A percentile compares a stretch with the other conserved stretches of the same genome.
phyloP scores from a whole-genome alignment of 2,329 filamentous ascomycete species.

The Pezicula neosporulosa region DNA sequence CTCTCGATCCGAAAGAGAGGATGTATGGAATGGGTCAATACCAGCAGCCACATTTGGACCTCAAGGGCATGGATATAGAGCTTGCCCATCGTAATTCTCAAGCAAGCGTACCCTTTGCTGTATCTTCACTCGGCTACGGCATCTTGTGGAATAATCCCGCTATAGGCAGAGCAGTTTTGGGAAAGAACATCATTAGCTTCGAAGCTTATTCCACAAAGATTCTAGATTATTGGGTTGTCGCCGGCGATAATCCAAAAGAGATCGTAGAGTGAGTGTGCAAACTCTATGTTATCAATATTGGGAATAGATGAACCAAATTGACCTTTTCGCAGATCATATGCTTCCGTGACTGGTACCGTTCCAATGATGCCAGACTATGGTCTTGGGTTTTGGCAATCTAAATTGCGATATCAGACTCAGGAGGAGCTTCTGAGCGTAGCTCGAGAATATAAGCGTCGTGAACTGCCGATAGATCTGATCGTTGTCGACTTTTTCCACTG shows the following conservation, averaged over 20 bases:
- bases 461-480: conserved; percentile 61
- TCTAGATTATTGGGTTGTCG: conserved; percentile 64
- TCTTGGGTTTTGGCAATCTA: conserved; percentile 67
- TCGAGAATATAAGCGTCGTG: conserved; percentile 51
- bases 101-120: conserved; percentile 59
- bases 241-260: conserved; percentile 48
- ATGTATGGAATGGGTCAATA: conserved; percentile 69
- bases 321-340: no score
- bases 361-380: conserved; percentile 69
- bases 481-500: conserved; percentile 68
- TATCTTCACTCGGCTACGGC: conserved; percentile 59
- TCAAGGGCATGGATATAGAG: conserved; percentile 61
- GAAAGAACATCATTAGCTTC: conserved; percentile 58
- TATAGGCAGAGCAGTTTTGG: conserved; percentile 57
- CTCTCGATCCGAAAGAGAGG: conserved; percentile 49
- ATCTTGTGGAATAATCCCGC: conserved; percentile 65
- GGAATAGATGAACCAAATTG: no score
- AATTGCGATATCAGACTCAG: conserved; percentile 62
- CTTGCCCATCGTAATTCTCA: conserved; percentile 66
- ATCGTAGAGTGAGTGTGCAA: conserved; percentile 55
- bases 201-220: conserved; percentile 54
- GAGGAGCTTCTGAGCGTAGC: conserved; percentile 59
- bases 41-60: conserved; percentile 57
- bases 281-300: no score
- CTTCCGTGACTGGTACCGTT: conserved; percentile 51